Base-by-base conservation (phyloP, 164 flowering plant species). In the Annona squamosa region DNA sequence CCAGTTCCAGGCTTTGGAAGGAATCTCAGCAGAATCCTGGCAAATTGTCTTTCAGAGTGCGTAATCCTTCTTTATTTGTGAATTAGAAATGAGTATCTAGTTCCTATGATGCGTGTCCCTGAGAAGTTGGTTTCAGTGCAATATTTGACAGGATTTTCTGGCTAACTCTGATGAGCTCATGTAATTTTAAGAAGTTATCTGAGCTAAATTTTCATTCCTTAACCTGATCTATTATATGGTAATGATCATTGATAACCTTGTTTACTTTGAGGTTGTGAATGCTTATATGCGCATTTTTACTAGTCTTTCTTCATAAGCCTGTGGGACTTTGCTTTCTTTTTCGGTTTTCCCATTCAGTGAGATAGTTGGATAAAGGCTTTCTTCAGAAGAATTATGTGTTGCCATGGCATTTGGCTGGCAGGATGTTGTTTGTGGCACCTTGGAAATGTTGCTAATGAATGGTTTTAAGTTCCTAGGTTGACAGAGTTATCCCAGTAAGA, bases 1-100 rank as follows among this genome's bases (percentile, higher is more conserved):
- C 85, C 86, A 37, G 82, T 92, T 74, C 63, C 82, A 19, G 92
- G 95, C 9, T 96, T 96, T 81, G 99, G 98, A 59, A 90, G 84
- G 84, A 93, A 89, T 84, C 87, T 91, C 19, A 87, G 82, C 76
- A 82, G 85, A 71, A 82, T 96, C 73, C 82, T 96, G 48, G 80
- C 82, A 12, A 71, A 77, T 42, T 86, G 82, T 77, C 73, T 96
- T n/a, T 86, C 95, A 41, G 95, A 84, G 99, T 96, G 79, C 84
- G 93, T 77, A 71, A 9, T 41, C 63, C 66, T 64, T 46, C 41
- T 74, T 46, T 47, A 48, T 26, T 46, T 9, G 43, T 42, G 43
- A 66, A 66, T 42, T 66, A 44, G 12, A 66, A 65, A 66, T 12
- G 12, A 66, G 43, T 66, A 44, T 42, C 13, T 46, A 66, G 68